A percentile compares a stretch with the other conserved stretches of the same genome.
These are phyloP conservation scores for Didymella sp. DNA, from an alignment of 2,329 filamentous ascomycete genomes.

Conservation along the genomic window DNA sequence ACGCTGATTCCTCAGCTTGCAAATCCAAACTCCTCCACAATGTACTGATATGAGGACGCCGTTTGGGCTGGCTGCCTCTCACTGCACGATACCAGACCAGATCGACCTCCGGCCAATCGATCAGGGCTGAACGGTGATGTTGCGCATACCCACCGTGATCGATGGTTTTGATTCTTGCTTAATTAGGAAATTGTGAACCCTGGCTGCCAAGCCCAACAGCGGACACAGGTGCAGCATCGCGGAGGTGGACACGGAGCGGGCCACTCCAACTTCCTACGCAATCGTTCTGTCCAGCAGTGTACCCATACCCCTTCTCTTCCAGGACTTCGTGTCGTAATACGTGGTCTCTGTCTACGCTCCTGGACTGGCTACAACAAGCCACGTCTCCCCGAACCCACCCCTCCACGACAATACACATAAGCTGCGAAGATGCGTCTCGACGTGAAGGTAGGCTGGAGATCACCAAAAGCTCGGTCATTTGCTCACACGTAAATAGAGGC, in stretches of 20 bases:
- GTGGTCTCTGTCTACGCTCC: conserved; percentile 25
- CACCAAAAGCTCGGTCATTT: neutral
- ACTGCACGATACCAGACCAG: neutral
- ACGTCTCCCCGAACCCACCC: conserved; percentile 46
- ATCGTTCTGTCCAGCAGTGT: conserved; percentile 12
- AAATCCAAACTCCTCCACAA: too few relatives aligned
- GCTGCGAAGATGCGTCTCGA: conserved; percentile 53
- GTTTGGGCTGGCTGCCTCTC: neutral
- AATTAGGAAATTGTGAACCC: conserved; percentile 29
- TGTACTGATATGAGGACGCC: neutral
- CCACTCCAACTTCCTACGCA: conserved; percentile 12
- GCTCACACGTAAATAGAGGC: conserved; percentile 66
- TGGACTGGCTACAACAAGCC: conserved; percentile 49
- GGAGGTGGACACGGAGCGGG: conserved; percentile 13
- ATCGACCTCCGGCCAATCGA: neutral
- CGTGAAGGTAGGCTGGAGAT: conserved; percentile 50
- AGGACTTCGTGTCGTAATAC: conserved; percentile 1
- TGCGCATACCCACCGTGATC: conserved; percentile 34
- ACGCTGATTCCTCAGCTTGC: neutral
- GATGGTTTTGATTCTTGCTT: conserved; percentile 28
- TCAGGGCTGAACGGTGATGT: conserved; percentile 21
- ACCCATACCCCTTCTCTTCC: neutral
- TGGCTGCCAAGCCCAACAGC: conserved; percentile 40
- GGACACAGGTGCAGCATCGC: conserved; percentile 31
- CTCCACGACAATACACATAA: conserved; percentile 36